These are phyloP conservation scores for Backusella australiensis DNA, from an alignment of 192 early-diverging fungal species.

Conservation along the genomic window DNA sequence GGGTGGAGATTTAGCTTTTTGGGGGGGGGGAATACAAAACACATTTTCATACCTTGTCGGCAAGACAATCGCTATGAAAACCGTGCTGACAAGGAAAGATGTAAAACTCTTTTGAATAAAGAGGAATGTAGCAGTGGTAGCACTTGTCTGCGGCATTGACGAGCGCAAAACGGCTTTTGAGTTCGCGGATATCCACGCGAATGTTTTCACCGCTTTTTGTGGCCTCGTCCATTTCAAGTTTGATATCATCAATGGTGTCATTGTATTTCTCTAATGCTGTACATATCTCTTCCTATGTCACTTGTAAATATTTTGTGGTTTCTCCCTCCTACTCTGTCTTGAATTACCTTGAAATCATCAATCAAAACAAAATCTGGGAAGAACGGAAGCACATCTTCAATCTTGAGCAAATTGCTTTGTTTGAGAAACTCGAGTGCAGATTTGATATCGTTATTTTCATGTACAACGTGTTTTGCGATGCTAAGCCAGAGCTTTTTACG, in stretches of 20 bases:
- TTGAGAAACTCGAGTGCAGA: constrained; percentile 82
- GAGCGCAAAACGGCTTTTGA: constrained; percentile 74
- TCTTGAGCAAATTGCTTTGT: constrained; percentile 79
- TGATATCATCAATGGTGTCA: constrained; percentile 82
- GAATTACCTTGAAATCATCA: constrained; percentile 85
- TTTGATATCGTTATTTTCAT: constrained; percentile 82
- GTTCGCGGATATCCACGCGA: constrained; percentile 81
- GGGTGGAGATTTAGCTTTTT: neutral
- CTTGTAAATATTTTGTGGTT: neutral
- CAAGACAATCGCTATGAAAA: constrained; percentile 93
- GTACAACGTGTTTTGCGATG: constrained; percentile 90
- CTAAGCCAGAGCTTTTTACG: constrained; percentile 89
- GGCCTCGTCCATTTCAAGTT: constrained; percentile 94
- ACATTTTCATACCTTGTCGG: constrained; percentile 50
- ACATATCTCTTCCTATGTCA: constrained; percentile 76
- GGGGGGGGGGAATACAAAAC: neutral
- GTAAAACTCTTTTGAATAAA: constrained; percentile 88
- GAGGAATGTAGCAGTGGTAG: constrained; percentile 69
- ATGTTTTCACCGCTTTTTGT: constrained; percentile 91
- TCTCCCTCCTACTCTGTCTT: neutral
- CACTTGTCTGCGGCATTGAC: constrained; percentile 75
- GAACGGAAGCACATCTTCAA: constrained; percentile 95
- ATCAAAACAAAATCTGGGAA: constrained; percentile 98
- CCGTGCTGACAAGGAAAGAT: constrained; percentile 95
- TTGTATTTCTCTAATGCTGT: constrained; percentile 92